phyloP scores from a whole-genome alignment of 495 filamentous ascomycete species.

The Aspergillus coremiiformis region DNA sequence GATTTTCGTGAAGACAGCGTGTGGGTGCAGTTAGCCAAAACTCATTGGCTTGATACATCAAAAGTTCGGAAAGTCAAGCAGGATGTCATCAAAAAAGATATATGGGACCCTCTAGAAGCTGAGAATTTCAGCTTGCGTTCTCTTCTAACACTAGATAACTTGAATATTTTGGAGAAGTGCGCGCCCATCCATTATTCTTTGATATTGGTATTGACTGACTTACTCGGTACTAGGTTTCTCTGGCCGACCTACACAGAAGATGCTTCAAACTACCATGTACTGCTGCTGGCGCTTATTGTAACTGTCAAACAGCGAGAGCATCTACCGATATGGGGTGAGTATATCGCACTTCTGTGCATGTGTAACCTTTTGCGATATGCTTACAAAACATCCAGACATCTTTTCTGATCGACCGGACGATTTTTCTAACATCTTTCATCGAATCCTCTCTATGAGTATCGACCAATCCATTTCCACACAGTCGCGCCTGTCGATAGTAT shows the following conservation, averaged over 20 bases:
- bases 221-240: constrained; percentile 55
- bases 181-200: constrained; percentile 8
- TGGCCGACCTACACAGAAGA: constrained; percentile 92
- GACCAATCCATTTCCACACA: constrained; percentile 63
- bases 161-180: constrained; percentile 85
- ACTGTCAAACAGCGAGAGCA: constrained; percentile 85
- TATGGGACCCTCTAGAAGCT: constrained; percentile 85
- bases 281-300: constrained; percentile 74
- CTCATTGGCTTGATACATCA: constrained; percentile 69
- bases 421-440: constrained; percentile 86
- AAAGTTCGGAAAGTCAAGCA: constrained; percentile 71
- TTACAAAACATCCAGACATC: constrained; percentile 44
- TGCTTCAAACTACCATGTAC: constrained; percentile 82
- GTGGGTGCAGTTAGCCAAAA: constrained; percentile 74
- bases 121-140: constrained; percentile 69
- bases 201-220: constrained; percentile 5
- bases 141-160: constrained; percentile 76
- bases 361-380: not conserved
- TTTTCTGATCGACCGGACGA: constrained; percentile 71
- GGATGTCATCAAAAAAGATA: constrained; percentile 76
- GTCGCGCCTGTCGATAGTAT: constrained; percentile 71
- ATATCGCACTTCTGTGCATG: not conserved
- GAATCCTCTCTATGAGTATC: constrained; percentile 81
- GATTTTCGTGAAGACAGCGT: constrained; percentile 71
- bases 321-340: constrained; percentile 75